Percentiles rank a stretch among this genome's conserved stretches.
These are phyloP conservation scores for Entomortierella lignicola DNA, from an alignment of 192 early-diverging fungal genomes.

Conservation along the genomic window DNA sequence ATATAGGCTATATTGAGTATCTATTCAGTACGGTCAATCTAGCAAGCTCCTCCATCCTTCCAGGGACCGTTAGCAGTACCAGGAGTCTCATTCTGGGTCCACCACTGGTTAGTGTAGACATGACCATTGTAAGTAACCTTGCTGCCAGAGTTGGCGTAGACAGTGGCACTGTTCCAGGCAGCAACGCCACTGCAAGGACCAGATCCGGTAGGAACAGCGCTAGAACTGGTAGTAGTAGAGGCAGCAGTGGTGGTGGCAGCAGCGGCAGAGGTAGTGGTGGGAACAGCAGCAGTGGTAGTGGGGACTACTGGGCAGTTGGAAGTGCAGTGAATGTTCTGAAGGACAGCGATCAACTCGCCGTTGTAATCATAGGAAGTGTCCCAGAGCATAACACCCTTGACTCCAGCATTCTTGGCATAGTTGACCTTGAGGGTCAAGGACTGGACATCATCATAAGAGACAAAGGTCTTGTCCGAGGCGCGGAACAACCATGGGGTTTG, in stretches of 20 bases:
- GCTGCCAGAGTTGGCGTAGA: constrained; percentile 27
- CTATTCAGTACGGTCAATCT: too few species aligned
- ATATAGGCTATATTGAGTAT: not conserved
- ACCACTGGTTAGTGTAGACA: constrained; percentile 50
- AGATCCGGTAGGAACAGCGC: not conserved
- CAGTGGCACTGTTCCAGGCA: constrained; percentile 28
- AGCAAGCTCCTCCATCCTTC: constrained; percentile 55
- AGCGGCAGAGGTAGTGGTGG: not conserved
- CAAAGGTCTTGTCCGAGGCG: constrained; percentile 67
- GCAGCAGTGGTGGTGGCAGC: constrained; percentile 1
- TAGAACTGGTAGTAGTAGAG: constrained; percentile 3
- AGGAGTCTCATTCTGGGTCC: constrained; percentile 49
- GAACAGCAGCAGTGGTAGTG: constrained; percentile 4
- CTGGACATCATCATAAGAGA: constrained; percentile 83
- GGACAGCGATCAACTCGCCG: constrained; percentile 45
- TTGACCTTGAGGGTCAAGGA: constrained; percentile 73
- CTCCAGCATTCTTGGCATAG: constrained; percentile 56
- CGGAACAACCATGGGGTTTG: constrained; percentile 83
- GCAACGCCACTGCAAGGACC: constrained; percentile 35
- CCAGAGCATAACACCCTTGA: constrained; percentile 80
- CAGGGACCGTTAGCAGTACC: constrained; percentile 26
- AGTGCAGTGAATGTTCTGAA: constrained; percentile 52
- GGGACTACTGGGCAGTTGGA: constrained; percentile 45
- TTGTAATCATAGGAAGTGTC: constrained; percentile 55
- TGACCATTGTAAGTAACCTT: constrained; percentile 48